Percentiles rank a stretch among this genome's conserved stretches.
phyloP scores from a whole-genome alignment of 2,329 filamentous ascomycete genomes.

The Fusarium falciforme region DNA sequence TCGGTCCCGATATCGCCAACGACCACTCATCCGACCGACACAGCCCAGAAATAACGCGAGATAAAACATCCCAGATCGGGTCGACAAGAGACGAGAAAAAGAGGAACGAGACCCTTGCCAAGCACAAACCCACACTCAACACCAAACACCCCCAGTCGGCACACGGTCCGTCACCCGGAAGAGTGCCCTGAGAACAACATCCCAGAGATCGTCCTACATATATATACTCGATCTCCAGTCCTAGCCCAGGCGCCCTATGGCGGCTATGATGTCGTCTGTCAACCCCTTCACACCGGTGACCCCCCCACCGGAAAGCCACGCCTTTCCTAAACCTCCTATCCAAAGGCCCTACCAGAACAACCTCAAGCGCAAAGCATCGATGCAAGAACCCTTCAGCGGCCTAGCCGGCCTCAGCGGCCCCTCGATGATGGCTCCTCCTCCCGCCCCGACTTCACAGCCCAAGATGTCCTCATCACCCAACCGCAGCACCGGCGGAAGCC shows the following conservation, averaged over 20 bases:
- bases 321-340: constrained; percentile 46
- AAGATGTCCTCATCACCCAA: constrained; percentile 36
- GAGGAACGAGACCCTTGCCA: constrained; percentile 27
- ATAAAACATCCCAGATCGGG: constrained; percentile 6
- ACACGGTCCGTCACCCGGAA: constrained; percentile 24
- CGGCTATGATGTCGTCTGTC: constrained; percentile 48
- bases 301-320: constrained; percentile 45
- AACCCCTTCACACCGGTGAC: constrained; percentile 46
- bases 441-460: constrained; percentile 40
- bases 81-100: constrained; percentile 24
- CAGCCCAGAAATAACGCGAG: constrained; percentile 24
- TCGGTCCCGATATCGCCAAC: constrained; percentile 15
- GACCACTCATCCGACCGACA: constrained; percentile 14
- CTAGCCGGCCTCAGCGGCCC: constrained; percentile 31
- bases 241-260: constrained; percentile 39
- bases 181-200: constrained; percentile 18
- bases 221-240: constrained; percentile 31
- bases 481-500: constrained; percentile 28
- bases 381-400: constrained; percentile 37
- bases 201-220: constrained; percentile 16
- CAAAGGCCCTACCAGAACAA: constrained; percentile 44
- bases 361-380: constrained; percentile 43
- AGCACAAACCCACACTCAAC: constrained; percentile 13
- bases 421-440: constrained; percentile 39
- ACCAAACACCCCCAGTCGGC: constrained; percentile 15